Percentiles rank a stretch among this genome's conserved stretches.
Conservation (phyloP, 139 green algal genomes). For the Picochlorum sp. region DNA sequence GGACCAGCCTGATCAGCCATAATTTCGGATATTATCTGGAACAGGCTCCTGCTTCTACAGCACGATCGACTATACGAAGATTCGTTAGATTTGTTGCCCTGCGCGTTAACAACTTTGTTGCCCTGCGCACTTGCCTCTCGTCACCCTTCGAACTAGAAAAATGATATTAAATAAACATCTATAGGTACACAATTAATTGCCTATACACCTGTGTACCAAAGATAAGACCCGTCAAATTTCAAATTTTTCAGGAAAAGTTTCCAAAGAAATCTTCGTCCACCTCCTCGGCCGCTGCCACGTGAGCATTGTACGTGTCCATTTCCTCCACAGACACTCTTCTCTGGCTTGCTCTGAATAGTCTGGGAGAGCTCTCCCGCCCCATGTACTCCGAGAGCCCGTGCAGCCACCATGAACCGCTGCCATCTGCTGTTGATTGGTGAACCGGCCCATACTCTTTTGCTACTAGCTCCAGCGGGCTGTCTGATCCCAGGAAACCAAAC, state of each 20-base stretch:
- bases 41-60: too few species aligned
- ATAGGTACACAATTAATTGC: too few species aligned
- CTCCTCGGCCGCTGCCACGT: slow-evolving; percentile 34
- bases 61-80: too few species aligned
- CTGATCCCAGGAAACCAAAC: slow-evolving; percentile 24
- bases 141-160: too few species aligned
- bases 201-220: too few species aligned
- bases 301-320: slow-evolving; percentile 45
- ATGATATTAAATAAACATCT: too few species aligned
- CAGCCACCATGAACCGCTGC: slow-evolving; percentile 4
- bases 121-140: too few species aligned
- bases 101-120: too few species aligned
- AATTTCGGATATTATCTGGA: background rate
- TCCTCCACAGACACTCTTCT: slow-evolving; percentile 42
- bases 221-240: background rate
- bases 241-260: slow-evolving; percentile 21
- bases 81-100: too few species aligned
- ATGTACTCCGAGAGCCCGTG: background rate
- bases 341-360: slow-evolving; percentile 55
- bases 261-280: slow-evolving; percentile 53
- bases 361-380: slow-evolving; percentile 8
- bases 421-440: too few species aligned
- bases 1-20: slow-evolving; percentile 6
- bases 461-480: background rate
- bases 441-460: background rate